Percentiles rank a stretch among this genome's conserved stretches.
phyloP scores from a whole-genome alignment of 257 asterid genomes.

The Plectranthus barbatus region DNA sequence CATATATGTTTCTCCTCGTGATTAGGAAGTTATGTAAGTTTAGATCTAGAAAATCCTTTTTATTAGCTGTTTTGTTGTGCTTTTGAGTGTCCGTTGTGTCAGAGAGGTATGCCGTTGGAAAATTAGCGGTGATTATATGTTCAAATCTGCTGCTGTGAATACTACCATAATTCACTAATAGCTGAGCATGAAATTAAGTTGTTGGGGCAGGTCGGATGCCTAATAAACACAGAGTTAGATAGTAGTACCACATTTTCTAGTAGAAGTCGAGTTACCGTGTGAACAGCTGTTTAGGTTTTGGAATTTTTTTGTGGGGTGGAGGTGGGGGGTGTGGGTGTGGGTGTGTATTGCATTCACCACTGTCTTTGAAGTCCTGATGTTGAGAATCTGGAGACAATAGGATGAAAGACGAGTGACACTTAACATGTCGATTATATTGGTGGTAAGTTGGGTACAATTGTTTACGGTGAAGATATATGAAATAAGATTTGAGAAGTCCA shows the following conservation, averaged over 20 bases:
- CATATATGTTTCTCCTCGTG: constrained; percentile 4
- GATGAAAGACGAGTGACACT: not conserved
- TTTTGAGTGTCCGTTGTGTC: not conserved
- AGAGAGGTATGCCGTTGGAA: not conserved
- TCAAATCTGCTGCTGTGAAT: not conserved
- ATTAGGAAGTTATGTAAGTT: not conserved
- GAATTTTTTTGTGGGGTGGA: not conserved
- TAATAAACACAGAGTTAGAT: not conserved
- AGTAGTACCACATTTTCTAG: not conserved
- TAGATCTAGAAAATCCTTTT: constrained; percentile 20
- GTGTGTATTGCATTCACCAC: not conserved
- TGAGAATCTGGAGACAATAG: not conserved
- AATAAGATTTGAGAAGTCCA: not conserved
- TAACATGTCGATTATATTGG: not conserved
- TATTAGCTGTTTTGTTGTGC: not conserved
- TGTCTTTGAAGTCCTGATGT: not conserved
- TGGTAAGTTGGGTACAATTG: not conserved
- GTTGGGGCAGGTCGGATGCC: not conserved
- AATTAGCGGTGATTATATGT: not conserved
- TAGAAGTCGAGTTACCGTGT: not conserved
- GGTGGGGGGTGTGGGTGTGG: too few species aligned
- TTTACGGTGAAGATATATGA: not conserved
- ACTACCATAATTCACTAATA: not conserved
- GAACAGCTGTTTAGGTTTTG: not conserved
- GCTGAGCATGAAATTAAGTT: not conserved